Evolutionary conservation across 495 filamentous ascomycete genomes (phyloP).

Genomic region (Penicillium simplicissimum): DNA sequence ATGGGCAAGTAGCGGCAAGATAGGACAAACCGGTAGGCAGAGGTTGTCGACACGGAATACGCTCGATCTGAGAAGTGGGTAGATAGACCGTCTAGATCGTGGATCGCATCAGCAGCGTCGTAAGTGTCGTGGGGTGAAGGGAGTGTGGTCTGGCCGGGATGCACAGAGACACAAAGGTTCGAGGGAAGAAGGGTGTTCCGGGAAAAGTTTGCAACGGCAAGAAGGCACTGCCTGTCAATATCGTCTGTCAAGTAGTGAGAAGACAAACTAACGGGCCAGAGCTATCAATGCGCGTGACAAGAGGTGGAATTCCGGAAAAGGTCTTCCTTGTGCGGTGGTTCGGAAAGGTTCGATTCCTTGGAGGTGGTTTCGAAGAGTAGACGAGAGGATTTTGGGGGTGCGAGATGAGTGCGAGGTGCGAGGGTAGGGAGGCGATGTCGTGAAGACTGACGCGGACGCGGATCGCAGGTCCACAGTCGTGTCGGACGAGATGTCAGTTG

Average conservation of each 20-base stretch:
- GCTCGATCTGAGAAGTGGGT: conserved; percentile 8
- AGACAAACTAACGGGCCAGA: conserved; percentile 5
- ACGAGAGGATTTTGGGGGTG: conserved; percentile 5
- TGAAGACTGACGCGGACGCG: conserved; percentile 1
- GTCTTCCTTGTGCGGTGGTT: conserved; percentile 3
- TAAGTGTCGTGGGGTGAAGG: conserved; percentile 4
- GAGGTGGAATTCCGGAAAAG: neutral
- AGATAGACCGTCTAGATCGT: conserved; percentile 28
- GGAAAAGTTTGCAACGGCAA: conserved; percentile 12
- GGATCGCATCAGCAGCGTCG: conserved; percentile 33
- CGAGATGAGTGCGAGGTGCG: neutral
- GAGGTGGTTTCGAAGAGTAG: neutral
- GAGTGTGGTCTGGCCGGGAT: conserved; percentile 9
- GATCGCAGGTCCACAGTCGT: neutral
- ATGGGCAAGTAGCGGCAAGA: conserved; percentile 5
- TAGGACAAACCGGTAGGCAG: neutral
- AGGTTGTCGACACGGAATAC: conserved; percentile 7
- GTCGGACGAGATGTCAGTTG: conserved; percentile 1
- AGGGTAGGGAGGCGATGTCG: conserved; percentile 13
- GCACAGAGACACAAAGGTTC: conserved; percentile 11
- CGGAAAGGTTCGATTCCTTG: conserved; percentile 5
- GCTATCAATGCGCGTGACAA: conserved; percentile 7
- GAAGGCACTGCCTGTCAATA: conserved; percentile 25
- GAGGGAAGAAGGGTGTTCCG: neutral
- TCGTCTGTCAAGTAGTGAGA: conserved; percentile 5